Evolutionary conservation across 768 basidiomycete genomes (phyloP).

Genomic region (Mycena galopus): DNA sequence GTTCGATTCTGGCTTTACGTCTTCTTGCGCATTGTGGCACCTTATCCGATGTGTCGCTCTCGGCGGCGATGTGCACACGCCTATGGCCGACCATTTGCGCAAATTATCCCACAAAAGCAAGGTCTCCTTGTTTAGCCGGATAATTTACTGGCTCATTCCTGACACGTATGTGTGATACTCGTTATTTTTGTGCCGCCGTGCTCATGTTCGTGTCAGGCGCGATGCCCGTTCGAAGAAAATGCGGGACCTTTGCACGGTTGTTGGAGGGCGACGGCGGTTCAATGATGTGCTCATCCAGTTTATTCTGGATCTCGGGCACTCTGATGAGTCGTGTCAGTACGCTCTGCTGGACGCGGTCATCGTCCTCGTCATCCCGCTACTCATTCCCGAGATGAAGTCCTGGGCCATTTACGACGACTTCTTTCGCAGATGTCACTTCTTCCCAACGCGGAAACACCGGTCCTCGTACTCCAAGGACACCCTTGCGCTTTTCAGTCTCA

Average conservation of each 20-base stretch:
- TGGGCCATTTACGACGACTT: conserved; percentile 21
- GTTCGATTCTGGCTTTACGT: not conserved
- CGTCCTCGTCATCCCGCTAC: conserved; percentile 11
- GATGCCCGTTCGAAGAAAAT: conserved; percentile 3
- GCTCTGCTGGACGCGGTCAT: conserved; percentile 26
- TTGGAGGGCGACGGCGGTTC: not conserved
- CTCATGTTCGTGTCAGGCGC: not conserved
- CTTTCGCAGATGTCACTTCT: conserved; percentile 21
- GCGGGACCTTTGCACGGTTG: not conserved
- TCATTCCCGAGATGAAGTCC: conserved; percentile 4
- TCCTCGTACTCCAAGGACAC: conserved; percentile 22
- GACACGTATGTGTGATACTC: conserved; percentile 12
- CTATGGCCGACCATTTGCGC: conserved; percentile 1
- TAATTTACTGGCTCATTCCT: conserved; percentile 25
- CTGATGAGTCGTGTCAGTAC: not conserved
- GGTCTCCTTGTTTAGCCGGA: conserved; percentile 31
- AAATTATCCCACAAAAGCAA: conserved; percentile 1
- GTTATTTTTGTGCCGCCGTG: not conserved
- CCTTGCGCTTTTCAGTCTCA: not conserved
- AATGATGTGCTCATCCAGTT: not conserved
- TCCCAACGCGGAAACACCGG: conserved; percentile 11
- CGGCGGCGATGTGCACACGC: conserved; percentile 13
- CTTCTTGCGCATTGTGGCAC: conserved; percentile 27
- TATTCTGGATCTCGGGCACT: conserved; percentile 4
- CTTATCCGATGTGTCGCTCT: conserved; percentile 26